Evolutionary conservation across 2,329 filamentous ascomycete species (phyloP).

Genomic region (Pseudofabraea citricarpa): DNA sequence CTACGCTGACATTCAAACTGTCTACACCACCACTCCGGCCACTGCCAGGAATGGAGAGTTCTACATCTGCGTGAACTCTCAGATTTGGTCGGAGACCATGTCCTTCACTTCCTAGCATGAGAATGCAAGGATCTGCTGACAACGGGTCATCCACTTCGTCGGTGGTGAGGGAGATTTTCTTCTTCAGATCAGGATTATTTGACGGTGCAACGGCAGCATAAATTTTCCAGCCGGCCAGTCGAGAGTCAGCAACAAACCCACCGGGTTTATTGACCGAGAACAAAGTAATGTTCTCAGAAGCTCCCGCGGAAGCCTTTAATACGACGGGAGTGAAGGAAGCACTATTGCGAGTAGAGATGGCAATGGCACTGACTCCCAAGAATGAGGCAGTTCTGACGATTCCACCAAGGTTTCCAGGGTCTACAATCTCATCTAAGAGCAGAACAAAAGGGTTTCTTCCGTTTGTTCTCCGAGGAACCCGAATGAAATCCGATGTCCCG

Average conservation of each 20-base stretch:
- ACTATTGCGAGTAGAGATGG: conserved; percentile 68
- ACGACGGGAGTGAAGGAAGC: conserved; percentile 72
- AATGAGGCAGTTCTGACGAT: conserved; percentile 87
- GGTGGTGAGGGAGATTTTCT: conserved; percentile 33
- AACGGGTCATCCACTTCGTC: conserved; percentile 52
- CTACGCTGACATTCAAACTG: conserved; percentile 91
- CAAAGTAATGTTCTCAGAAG: conserved; percentile 73
- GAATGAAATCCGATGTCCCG: conserved; percentile 52
- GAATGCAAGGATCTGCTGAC: conserved; percentile 59
- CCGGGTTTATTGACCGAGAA: conserved; percentile 64
- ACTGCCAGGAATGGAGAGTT: conserved; percentile 56
- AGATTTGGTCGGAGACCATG: conserved; percentile 64
- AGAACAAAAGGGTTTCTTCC: conserved; percentile 65
- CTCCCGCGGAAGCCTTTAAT: conserved; percentile 84
- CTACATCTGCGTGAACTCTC: conserved; percentile 59
- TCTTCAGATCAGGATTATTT: conserved; percentile 29
- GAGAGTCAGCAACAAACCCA: conserved; percentile 65
- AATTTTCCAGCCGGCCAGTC: conserved; percentile 71
- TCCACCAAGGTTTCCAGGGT: conserved; percentile 86
- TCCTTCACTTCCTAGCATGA: conserved; percentile 81
- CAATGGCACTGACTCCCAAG: conserved; percentile 81
- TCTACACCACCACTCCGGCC: conserved; percentile 58
- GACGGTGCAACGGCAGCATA: conserved; percentile 66
- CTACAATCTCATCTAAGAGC: conserved; percentile 70
- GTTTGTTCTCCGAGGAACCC: conserved; percentile 15